Evolutionary conservation across 805 yeast genomes (phyloP).

Genomic region (Ogataea trehaloabstinens): DNA sequence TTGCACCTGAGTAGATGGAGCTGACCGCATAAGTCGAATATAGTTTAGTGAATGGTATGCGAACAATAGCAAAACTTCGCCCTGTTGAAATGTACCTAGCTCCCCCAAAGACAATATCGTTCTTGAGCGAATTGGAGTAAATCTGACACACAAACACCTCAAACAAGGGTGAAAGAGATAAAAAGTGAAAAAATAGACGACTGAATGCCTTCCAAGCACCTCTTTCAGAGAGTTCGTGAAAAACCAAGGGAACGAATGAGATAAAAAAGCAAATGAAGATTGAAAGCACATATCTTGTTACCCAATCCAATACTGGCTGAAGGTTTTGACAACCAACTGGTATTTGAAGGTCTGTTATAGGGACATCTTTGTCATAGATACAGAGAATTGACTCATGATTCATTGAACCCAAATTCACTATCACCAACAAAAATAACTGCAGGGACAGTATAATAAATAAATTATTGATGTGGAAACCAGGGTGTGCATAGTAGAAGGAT

Average conservation of each 20-base stretch:
- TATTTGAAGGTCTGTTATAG: slow-evolving; percentile 66
- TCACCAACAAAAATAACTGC: slow-evolving; percentile 79
- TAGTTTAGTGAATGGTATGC: slow-evolving; percentile 67
- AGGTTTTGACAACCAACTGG: slow-evolving; percentile 88
- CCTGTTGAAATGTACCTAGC: slow-evolving; percentile 93
- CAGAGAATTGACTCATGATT: slow-evolving; percentile 72
- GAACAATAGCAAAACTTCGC: slow-evolving; percentile 86
- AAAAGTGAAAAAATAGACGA: slow-evolving; percentile 71
- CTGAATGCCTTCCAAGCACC: slow-evolving; percentile 73
- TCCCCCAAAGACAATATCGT: slow-evolving; percentile 84
- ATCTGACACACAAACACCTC: slow-evolving; percentile 96
- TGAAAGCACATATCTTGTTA: slow-evolving; percentile 80
- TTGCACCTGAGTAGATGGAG: slow-evolving; percentile 77
- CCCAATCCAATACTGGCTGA: slow-evolving; percentile 87
- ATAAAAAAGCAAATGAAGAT: slow-evolving; percentile 92
- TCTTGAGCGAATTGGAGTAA: slow-evolving; percentile 73
- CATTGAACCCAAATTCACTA: slow-evolving; percentile 77
- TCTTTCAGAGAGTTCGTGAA: slow-evolving; percentile 85
- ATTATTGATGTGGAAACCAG: slow-evolving; percentile 93
- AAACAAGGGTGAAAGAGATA: slow-evolving; percentile 84
- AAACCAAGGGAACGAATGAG: slow-evolving; percentile 81
- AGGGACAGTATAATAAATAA: slow-evolving; percentile 82
- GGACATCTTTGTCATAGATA: slow-evolving; percentile 59
- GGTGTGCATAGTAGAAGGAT: slow-evolving; percentile 94
- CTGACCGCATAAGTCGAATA: slow-evolving; percentile 75